Base-by-base conservation (phyloP, 2,329 filamentous ascomycete species). In the Cryphonectria japonica region DNA sequence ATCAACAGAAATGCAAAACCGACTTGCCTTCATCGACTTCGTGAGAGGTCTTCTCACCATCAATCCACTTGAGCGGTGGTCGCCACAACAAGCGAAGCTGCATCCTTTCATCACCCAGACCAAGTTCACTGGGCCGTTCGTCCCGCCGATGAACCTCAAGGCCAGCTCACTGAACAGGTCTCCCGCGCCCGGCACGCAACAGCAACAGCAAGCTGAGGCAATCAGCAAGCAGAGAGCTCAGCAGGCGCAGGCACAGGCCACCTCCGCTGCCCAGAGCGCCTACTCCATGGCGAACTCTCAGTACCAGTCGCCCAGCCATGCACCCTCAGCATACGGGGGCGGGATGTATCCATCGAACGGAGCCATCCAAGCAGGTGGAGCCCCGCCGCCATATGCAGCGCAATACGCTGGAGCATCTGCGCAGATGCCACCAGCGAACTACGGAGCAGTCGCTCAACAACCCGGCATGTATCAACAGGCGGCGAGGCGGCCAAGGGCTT, bases 31-130 rank as follows among this genome's bases (percentile, higher is more conserved):
- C 77, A 99, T 98, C 79, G 96, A 99, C 81, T 99, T 99, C 77
- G 96, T 98, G 34, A 91, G 96, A 75, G 96, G 96, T 19, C 83
- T 99, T 54, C 85, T 99, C 70, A 97, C 93, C 72, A 97, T 98
- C 79, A 99, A 98, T 79, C 96, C 96, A 3, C 87, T 99, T 46
- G 96, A 99, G 82, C 86, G 96, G 80, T 99, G 96, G 96, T 97
- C 96, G 4, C 96, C 96, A 8, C 95, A 98, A 78, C 96, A 99
- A 82, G 96, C 96, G 46, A 98, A 98, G 79, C 85, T 98, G 72
- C 96, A 99, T 79, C 96, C 96, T 0, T 99, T 99, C 81, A 99
- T 99, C 78, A 99, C 96, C 0, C 96, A 99, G 79, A 93, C 97
- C 78, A 99, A 98, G 84, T 99, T 92, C 79, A 98, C 95, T 0